A percentile compares a stretch with the other conserved stretches of the same genome.
phyloP scores from a whole-genome alignment of 2,329 filamentous ascomycete species.

The Neonectria coccinea region DNA sequence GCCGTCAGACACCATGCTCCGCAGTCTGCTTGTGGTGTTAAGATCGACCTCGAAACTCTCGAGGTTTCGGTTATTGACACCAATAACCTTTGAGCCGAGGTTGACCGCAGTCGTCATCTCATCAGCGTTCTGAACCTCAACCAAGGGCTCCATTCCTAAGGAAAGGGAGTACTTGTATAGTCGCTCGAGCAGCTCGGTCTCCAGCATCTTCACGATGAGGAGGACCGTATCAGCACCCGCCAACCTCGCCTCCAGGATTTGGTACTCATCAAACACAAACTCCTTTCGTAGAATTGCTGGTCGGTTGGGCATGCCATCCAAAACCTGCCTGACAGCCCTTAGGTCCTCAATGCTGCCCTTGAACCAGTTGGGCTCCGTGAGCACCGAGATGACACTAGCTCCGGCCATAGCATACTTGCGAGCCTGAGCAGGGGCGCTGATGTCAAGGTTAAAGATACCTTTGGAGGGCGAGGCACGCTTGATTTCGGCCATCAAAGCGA shows the following conservation, averaged over 20 bases:
- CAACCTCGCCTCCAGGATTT: slow-evolving; percentile 93
- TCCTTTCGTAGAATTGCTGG: slow-evolving; percentile 95
- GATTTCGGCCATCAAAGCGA: slow-evolving; percentile 97
- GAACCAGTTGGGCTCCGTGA: slow-evolving; percentile 99
- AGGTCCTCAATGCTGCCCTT: slow-evolving; percentile 97
- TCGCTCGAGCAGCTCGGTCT: slow-evolving; percentile 75
- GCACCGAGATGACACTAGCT: slow-evolving; percentile 96
- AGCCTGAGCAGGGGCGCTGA: slow-evolving; percentile 90
- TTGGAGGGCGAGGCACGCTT: slow-evolving; percentile 97
- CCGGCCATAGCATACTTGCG: slow-evolving; percentile 92
- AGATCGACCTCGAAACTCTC: slow-evolving; percentile 98
- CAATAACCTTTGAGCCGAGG: slow-evolving; percentile 90
- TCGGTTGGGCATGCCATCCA: slow-evolving; percentile 92
- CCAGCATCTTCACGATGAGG: slow-evolving; percentile 98
- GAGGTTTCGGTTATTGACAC: slow-evolving; percentile 97
- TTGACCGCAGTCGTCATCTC: slow-evolving; percentile 92
- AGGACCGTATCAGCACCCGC: slow-evolving; percentile 95
- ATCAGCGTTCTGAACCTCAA: slow-evolving; percentile 94
- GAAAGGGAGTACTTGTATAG: slow-evolving; percentile 91
- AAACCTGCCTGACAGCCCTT: slow-evolving; percentile 83
- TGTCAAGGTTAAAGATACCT: slow-evolving; percentile 88
- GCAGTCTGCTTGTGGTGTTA: slow-evolving; percentile 87
- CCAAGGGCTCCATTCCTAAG: slow-evolving; percentile 95
- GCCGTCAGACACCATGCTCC: slow-evolving; percentile 85
- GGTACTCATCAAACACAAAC: slow-evolving; percentile 98